Evolutionary conservation across 306 rosid species (phyloP).

Genomic region (Rosa multiflora): DNA sequence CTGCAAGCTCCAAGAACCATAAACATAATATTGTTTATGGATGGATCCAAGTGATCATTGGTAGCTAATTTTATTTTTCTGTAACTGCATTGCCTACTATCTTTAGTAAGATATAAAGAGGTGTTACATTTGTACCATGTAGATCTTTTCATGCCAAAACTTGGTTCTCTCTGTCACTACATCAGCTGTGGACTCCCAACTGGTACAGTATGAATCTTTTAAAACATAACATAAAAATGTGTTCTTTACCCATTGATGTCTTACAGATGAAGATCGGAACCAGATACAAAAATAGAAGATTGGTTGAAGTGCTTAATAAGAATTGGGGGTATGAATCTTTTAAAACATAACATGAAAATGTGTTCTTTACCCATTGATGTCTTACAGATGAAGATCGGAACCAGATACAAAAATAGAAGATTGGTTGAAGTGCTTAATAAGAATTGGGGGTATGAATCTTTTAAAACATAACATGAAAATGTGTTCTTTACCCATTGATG

Average conservation of each 20-base stretch:
- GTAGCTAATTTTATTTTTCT: constrained; percentile 38
- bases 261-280: constrained; percentile 17
- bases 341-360: constrained; percentile 20
- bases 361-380: constrained; percentile 12
- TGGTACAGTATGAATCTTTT: constrained; percentile 31
- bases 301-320: neutral
- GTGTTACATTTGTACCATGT: constrained; percentile 38
- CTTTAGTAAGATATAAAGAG: constrained; percentile 19
- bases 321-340: constrained; percentile 21
- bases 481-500: constrained; percentile 8
- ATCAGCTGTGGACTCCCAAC: constrained; percentile 26
- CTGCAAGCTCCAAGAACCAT: constrained; percentile 45
- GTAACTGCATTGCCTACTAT: constrained; percentile 14
- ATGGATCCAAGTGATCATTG: constrained; percentile 41
- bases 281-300: constrained; percentile 5
- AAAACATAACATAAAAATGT: constrained; percentile 22
- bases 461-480: constrained; percentile 15
- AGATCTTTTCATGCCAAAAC: constrained; percentile 32
- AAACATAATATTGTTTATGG: constrained; percentile 49
- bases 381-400: constrained; percentile 14
- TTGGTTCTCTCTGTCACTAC: constrained; percentile 40
- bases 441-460: constrained; percentile 21
- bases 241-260: constrained; percentile 15
- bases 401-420: neutral
- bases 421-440: neutral